A percentile compares a stretch with the other conserved stretches of the same genome.
phyloP scores from a whole-genome alignment of 257 asterid genomes.

The Mentha longifolia region DNA sequence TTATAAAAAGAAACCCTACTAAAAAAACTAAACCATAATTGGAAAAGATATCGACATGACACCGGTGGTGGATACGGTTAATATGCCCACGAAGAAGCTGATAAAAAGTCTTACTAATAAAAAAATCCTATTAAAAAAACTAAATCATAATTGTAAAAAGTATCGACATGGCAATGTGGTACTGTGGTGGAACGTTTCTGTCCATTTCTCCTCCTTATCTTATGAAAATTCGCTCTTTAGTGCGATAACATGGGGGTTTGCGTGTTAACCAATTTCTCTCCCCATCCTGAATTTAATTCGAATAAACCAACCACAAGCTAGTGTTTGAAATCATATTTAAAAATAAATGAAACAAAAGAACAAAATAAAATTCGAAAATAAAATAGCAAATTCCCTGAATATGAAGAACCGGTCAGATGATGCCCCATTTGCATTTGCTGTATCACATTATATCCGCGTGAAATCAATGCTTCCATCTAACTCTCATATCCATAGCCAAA shows the following conservation, averaged over 20 bases:
- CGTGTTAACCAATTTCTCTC: background rate
- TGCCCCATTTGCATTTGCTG: slow-evolving; percentile 3
- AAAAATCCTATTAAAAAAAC: too few relatives aligned
- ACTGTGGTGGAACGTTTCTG: too few relatives aligned
- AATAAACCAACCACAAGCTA: background rate
- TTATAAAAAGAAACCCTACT: too few relatives aligned
- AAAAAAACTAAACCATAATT: too few relatives aligned
- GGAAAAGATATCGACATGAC: too few relatives aligned
- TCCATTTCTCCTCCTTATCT: background rate
- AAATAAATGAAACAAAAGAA: too few relatives aligned
- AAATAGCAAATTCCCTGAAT: background rate
- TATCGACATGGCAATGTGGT: too few relatives aligned
- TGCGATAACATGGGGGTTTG: background rate
- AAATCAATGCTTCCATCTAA: slow-evolving; percentile 53
- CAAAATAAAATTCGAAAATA: background rate
- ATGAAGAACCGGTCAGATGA: slow-evolving; percentile 23
- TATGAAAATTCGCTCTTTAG: background rate
- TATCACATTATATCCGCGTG: slow-evolving; percentile 53
- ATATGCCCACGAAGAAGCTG: too few relatives aligned
- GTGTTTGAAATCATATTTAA: background rate
- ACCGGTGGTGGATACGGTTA: too few relatives aligned
- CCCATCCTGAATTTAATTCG: background rate
- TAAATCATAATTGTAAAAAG: too few relatives aligned
- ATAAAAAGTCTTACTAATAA: too few relatives aligned
- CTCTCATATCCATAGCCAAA: slow-evolving; percentile 32